A percentile compares a stretch with the other conserved stretches of the same genome.
phyloP scores from a whole-genome alignment of 306 rosid genomes.

The Cucurbita maxima region DNA sequence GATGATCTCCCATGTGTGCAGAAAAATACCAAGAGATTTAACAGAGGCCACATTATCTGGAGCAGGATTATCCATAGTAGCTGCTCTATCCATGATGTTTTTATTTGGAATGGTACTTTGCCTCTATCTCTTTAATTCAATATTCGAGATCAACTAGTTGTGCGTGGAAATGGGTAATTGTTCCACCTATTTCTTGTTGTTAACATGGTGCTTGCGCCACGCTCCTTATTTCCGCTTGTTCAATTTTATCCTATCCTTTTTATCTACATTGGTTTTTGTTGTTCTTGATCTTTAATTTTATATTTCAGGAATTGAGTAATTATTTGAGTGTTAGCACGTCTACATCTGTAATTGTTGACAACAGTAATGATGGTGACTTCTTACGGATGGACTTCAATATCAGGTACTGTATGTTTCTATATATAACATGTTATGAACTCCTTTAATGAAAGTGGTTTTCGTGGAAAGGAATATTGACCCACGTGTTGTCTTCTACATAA shows the following conservation, averaged over 20 bases:
- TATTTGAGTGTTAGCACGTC: constrained; percentile 76
- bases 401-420: constrained; percentile 33
- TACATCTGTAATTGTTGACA: constrained; percentile 78
- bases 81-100: constrained; percentile 75
- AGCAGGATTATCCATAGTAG: constrained; percentile 79
- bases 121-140: background rate
- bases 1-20: constrained; percentile 12
- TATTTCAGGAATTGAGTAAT: constrained; percentile 68
- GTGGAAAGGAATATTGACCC: background rate
- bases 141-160: background rate
- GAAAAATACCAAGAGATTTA: constrained; percentile 97
- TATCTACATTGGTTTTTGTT: background rate
- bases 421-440: background rate
- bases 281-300: background rate
- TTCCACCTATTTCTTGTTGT: background rate
- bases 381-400: constrained; percentile 74
- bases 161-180: background rate
- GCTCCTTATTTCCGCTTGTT: background rate
- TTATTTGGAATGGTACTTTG: constrained; percentile 88
- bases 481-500: background rate
- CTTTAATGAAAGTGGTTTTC: background rate
- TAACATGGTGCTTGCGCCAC: too few species aligned
- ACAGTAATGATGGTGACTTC: constrained; percentile 77
- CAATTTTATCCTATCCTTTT: background rate
- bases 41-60: constrained; percentile 93